A percentile compares a stretch with the other conserved stretches of the same genome.
These are phyloP conservation scores for Coix lacrymajobi DNA, from an alignment of 176 grass and related monocot species.

Conservation along the genomic window DNA sequence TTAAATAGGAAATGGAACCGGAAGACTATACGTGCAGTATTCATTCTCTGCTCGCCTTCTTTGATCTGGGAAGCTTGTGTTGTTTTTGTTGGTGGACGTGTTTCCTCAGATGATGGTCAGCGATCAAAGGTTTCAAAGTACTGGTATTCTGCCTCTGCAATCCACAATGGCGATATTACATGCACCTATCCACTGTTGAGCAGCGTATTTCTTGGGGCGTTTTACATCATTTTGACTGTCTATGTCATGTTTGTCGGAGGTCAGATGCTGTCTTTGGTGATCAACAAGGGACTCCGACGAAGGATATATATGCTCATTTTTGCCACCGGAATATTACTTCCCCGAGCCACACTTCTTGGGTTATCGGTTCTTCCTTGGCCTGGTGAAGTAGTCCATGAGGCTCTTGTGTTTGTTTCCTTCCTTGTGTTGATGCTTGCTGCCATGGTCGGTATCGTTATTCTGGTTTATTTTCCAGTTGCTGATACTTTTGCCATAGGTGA, in stretches of 20 bases:
- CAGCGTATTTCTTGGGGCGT: conserved; percentile 72
- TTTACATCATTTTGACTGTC: conserved; percentile 63
- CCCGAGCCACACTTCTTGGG: conserved; percentile 60
- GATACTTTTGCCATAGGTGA: conserved; percentile 68
- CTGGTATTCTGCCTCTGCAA: conserved; percentile 39
- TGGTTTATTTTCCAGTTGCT: conserved; percentile 82
- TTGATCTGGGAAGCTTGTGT: conserved; percentile 54
- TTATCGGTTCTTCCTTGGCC: conserved; percentile 67
- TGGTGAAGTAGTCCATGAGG: conserved; percentile 49
- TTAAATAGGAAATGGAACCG: conserved; percentile 70
- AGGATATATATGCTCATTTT: conserved; percentile 83
- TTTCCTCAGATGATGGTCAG: conserved; percentile 29
- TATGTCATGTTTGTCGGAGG: conserved; percentile 70
- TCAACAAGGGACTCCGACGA: conserved; percentile 78
- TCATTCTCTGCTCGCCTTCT: conserved; percentile 63
- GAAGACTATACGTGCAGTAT: conserved; percentile 50
- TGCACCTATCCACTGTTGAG: conserved; percentile 85
- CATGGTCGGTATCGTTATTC: conserved; percentile 65
- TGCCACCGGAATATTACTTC: conserved; percentile 54
- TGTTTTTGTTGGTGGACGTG: conserved; percentile 34
- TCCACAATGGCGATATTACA: conserved; percentile 31
- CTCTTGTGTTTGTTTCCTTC: conserved; percentile 76
- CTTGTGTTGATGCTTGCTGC: conserved; percentile 69
- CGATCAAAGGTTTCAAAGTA: conserved; percentile 38
- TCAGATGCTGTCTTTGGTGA: conserved; percentile 65